Conservation (phyloP, 345 rosid genomes). For the Balakata baccata region DNA sequence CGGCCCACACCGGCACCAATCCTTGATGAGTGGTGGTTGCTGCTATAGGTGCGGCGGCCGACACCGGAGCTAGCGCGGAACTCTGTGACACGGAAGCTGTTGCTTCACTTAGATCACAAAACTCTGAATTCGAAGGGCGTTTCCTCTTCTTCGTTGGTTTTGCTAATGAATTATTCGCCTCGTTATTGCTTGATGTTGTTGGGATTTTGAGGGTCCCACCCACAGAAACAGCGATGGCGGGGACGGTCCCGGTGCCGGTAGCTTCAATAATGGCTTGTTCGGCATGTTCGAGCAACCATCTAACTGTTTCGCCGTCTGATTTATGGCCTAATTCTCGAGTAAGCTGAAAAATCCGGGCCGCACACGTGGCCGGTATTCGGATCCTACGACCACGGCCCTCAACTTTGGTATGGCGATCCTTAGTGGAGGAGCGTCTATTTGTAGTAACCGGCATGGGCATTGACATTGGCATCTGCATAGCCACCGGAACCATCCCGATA, state of each 20-base stretch:
- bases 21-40: constrained; percentile 32
- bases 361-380: constrained; percentile 55
- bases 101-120: constrained; percentile 27
- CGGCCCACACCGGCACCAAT: constrained; percentile 41
- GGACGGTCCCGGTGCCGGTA: constrained; percentile 46
- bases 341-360: constrained; percentile 47
- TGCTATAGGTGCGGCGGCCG: constrained; percentile 9
- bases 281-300: constrained; percentile 51
- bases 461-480: constrained; percentile 26
- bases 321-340: constrained; percentile 50
- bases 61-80: constrained; percentile 29
- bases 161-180: constrained; percentile 2
- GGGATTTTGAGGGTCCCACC: constrained; percentile 46
- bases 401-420: constrained; percentile 57
- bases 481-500: constrained; percentile 24
- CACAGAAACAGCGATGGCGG: constrained; percentile 45
- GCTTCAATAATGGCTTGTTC: constrained; percentile 45
- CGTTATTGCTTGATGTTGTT: constrained; percentile 18
- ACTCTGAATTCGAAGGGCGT: constrained; percentile 36
- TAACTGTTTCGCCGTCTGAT: constrained; percentile 51
- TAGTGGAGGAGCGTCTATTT: constrained; percentile 41
- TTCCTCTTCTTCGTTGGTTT: constrained; percentile 27
- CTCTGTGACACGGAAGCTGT: constrained; percentile 27
- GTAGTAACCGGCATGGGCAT: constrained; percentile 15
- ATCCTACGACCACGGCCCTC: constrained; percentile 60